These are phyloP conservation scores for Vitis riparia DNA, from an alignment of 164 flowering plant genomes.

Conservation along the genomic window DNA sequence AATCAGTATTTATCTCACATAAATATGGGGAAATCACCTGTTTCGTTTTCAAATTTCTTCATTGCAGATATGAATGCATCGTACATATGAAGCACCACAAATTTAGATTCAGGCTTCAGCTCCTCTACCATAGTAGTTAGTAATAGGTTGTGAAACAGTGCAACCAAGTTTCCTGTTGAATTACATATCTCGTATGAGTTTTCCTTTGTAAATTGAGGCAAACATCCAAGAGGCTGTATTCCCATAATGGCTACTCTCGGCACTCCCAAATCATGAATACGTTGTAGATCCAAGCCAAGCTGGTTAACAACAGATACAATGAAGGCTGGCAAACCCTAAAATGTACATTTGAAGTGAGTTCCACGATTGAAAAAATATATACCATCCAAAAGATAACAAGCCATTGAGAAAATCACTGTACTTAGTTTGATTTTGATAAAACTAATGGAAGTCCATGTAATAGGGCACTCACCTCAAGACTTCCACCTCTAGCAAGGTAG, in stretches of 20 bases:
- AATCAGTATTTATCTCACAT: constrained; percentile 2
- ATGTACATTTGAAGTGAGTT: not conserved
- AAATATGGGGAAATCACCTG: constrained; percentile 4
- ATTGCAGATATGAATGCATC: not conserved
- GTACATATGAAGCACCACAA: not conserved
- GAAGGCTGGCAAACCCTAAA: not conserved
- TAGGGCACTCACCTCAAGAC: too few relatives aligned
- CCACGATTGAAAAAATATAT: too few relatives aligned
- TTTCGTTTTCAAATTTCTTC: not conserved
- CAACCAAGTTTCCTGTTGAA: not conserved
- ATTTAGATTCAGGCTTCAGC: not conserved
- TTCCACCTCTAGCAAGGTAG: not conserved
- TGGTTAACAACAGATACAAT: constrained; percentile 5
- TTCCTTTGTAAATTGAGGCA: constrained; percentile 3
- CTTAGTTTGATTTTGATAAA: not conserved
- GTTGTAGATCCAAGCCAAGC: constrained; percentile 2
- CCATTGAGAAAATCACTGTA: not conserved
- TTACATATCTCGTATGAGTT: constrained; percentile 1
- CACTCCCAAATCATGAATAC: constrained; percentile 11
- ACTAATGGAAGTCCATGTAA: too few relatives aligned
- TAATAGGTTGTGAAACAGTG: constrained; percentile 5
- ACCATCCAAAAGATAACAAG: not conserved
- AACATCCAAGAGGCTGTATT: constrained; percentile 15
- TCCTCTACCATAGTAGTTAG: not conserved
- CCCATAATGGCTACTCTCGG: constrained; percentile 4